Evolutionary conservation across 208 protist species (phyloP), one percentile per base, ranked within the genome.

Genomic region (Angomonas deanei): DNA sequence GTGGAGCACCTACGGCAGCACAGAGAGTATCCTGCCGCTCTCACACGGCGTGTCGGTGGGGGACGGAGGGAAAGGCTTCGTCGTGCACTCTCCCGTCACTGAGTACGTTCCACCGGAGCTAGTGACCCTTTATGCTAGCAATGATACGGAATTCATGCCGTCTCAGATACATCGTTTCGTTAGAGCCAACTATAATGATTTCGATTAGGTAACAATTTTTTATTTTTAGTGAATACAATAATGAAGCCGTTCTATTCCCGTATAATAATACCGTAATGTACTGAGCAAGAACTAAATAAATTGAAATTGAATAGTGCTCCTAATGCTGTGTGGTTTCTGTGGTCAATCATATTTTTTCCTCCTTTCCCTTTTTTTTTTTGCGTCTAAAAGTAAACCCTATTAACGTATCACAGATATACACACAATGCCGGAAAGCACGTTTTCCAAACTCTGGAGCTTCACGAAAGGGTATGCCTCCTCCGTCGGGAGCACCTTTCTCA

Each of bases 91-190:
- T 54, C 96, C 97, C 5, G 74, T 88, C 27, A 98, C 90, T 58
- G 98, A 99, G 84, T 99, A 99, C 75, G 89, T 99, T 19, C 96
- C 97, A 26, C 97, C 98, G 0, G 96, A 98, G 65, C 80, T 99
- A 3, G 83, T 99, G 49, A 93, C 92, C 4, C 81, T 99, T 1
- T 99, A 97, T 69, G 80, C 98, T 32, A 99, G 97, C 0, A 99
- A 99, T 72, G 79, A 95, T 21, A 78, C 56, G 49, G 96, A 96
- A 39, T 88, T 97, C 68, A 85, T 88, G 50, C 96, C 97, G 3
- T 97, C 92, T 13, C 98, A 99, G 75, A 96, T 99, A 55, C 98
- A 99, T 72, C 83, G 97, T 28, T 76, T 99, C 48, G 83, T 99
- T 5, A 69, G 93, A 2, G 97, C 98, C 46, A 97, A 97, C 66